Evolutionary conservation across 345 rosid genomes (phyloP).

Genomic region (Hibiscus mutabilis): DNA sequence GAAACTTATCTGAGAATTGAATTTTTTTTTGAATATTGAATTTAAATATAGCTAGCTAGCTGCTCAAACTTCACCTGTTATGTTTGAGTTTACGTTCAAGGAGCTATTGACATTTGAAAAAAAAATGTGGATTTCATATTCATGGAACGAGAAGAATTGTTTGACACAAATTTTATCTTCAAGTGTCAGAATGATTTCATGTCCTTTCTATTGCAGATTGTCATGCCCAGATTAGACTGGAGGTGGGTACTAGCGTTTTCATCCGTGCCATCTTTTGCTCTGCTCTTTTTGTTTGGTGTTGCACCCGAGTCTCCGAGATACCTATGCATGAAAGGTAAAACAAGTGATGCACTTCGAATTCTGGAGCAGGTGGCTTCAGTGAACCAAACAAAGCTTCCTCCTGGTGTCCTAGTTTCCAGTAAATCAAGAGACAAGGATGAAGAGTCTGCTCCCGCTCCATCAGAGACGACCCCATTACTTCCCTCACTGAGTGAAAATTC

Average conservation of each 20-base stretch:
- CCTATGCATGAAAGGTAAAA: constrained; percentile 37
- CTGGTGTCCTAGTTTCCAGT: constrained; percentile 40
- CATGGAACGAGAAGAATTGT: background rate
- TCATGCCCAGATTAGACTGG: constrained; percentile 54
- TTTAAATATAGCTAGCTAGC: background rate
- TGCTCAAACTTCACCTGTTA: background rate
- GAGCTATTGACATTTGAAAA: background rate
- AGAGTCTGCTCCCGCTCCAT: constrained; percentile 1
- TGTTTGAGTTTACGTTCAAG: background rate
- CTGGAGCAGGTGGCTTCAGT: constrained; percentile 35
- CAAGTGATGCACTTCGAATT: constrained; percentile 31
- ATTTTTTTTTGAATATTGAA: background rate
- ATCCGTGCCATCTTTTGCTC: constrained; percentile 44
- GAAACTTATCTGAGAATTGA: background rate
- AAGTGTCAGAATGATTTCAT: background rate
- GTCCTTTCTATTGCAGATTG: constrained; percentile 14
- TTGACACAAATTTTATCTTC: background rate
- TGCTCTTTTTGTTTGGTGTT: constrained; percentile 34
- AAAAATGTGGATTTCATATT: background rate
- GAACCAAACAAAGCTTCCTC: constrained; percentile 35
- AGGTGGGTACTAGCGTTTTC: constrained; percentile 62
- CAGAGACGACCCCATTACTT: constrained; percentile 15
- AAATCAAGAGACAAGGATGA: constrained; percentile 17
- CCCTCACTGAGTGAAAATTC: background rate
- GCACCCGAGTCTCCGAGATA: constrained; percentile 62